Base-by-base conservation (phyloP, 805 yeast species). In the Metschnikowia borealis region DNA sequence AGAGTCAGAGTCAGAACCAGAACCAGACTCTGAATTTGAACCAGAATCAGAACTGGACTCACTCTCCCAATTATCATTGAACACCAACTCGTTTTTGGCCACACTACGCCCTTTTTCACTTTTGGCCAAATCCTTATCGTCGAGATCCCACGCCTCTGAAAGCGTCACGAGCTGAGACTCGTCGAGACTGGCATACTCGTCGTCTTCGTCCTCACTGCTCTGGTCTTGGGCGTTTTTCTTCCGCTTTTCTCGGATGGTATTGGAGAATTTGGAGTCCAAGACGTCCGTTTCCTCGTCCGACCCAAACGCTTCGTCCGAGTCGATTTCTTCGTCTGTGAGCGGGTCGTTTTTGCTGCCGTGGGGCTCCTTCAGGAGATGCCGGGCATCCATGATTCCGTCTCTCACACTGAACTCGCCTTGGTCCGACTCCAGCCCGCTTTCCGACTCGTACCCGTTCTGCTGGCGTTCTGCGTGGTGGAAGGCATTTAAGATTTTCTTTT, bases 141-240 rank as follows among this genome's bases (percentile, higher is more conserved):
- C 94, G 67, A 82, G 67, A 62, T 87, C 97, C 96, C 96, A 89
- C 3, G 88, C 90, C 57, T 84, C 90, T n/a, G 96, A 85, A 37
- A 90, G 72, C 0, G 95, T 80, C 52, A 86, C 77, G 48, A 90
- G 74, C 56, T 89, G 87, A 31, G 67, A 73, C 62, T 89, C 96
- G 59, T 89, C 96, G 39, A 87, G 75, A 61, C 91, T 84, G 23
- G 79, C 79, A 62, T 87, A 86, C 8, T 75, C 79, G 14, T 68
- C 70, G n/a, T 67, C 75, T 3, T 67, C 69, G 5, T 49, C 52
- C 37, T 47, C 42, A 17, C 47, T n/a, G 44, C 36, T 38, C 14
- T 10, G 20, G 18, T 15, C 38, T 6, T 17, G n/a, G 32, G 63
- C 66, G 26, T 61, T 67, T 32, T 60, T 60, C 58, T 71, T 72